phyloP scores from a whole-genome alignment of 2,329 filamentous ascomycete genomes.

The Domatiomyces globalis region DNA sequence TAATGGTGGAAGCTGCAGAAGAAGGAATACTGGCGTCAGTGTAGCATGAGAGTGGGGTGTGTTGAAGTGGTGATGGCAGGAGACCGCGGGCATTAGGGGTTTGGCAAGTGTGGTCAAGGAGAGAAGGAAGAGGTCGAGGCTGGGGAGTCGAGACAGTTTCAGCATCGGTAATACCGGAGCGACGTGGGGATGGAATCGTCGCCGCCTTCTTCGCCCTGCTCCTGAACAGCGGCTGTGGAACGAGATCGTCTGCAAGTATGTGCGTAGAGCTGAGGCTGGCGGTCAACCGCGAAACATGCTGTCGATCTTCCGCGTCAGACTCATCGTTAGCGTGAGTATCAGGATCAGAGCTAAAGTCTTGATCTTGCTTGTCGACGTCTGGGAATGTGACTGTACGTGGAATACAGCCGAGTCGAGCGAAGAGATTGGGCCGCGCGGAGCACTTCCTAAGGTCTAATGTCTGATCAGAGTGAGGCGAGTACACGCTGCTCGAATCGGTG shows the following conservation, averaged over 20 bases:
- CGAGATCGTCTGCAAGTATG: constrained; percentile 12
- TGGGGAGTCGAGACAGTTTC: too few relatives aligned
- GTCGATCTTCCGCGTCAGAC: not conserved
- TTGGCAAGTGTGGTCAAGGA: not conserved
- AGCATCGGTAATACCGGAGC: too few relatives aligned
- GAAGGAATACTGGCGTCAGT: not conserved
- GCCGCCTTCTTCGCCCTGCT: constrained; percentile 9
- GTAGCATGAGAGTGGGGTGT: constrained; percentile 1
- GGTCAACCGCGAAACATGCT: constrained; percentile 2
- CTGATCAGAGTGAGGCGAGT: not conserved
- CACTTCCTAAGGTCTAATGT: not conserved
- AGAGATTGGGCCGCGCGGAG: not conserved
- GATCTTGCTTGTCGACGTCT: not conserved
- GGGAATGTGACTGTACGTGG: not conserved
- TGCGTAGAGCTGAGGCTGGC: constrained; percentile 11
- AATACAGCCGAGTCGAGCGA: not conserved
- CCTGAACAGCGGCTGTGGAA: constrained; percentile 15
- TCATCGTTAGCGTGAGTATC: not conserved
- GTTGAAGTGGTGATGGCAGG: constrained; percentile 11
- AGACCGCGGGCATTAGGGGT: constrained; percentile 7
- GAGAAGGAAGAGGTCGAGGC: not conserved
- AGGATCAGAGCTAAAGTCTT: not conserved
- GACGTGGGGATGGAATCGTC: not conserved
- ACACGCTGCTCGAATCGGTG: not conserved
- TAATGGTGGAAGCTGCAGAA: not conserved